Conservation (phyloP, 73 alveolate species). For the Paramecium biaurelia region DNA sequence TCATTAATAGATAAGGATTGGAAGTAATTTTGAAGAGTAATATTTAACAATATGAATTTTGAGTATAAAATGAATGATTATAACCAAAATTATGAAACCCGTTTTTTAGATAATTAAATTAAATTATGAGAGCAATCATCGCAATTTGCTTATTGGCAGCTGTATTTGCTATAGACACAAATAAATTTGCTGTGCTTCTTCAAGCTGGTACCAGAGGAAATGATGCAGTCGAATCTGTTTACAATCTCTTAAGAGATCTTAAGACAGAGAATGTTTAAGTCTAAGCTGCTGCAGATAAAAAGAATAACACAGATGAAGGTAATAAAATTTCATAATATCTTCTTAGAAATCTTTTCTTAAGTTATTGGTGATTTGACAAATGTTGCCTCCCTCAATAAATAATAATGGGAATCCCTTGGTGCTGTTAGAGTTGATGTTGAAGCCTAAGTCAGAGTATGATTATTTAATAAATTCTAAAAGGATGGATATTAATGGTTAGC, state of each 20-base stretch:
- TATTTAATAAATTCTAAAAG: neutral
- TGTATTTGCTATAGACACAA: neutral
- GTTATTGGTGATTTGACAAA: slow-evolving; percentile 54
- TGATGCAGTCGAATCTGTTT: slow-evolving; percentile 31
- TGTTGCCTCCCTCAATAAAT: slow-evolving; percentile 27
- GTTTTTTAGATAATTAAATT: neutral
- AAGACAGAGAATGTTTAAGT: slow-evolving; percentile 29
- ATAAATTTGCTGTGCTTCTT: slow-evolving; percentile 10
- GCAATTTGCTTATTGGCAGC: slow-evolving; percentile 12
- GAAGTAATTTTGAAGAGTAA: neutral
- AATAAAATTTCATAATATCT: neutral
- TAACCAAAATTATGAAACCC: neutral
- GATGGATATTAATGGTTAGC: slow-evolving; percentile 38
- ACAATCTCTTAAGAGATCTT: slow-evolving; percentile 9
- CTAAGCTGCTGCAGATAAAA: slow-evolving; percentile 29
- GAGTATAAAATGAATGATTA: neutral
- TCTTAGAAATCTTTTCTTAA: slow-evolving; percentile 19
- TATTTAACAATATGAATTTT: neutral
- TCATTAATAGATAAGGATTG: neutral
- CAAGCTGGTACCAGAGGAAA: slow-evolving; percentile 11
- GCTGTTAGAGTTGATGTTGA: slow-evolving; percentile 43
- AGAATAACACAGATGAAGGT: slow-evolving; percentile 56
- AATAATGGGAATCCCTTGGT: slow-evolving; percentile 24
- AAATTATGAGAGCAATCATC: neutral
- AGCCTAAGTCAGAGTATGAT: slow-evolving; percentile 21